Evolutionary conservation across 2,329 filamentous ascomycete genomes (phyloP).

Genomic region (Cordyceps militaris): DNA sequence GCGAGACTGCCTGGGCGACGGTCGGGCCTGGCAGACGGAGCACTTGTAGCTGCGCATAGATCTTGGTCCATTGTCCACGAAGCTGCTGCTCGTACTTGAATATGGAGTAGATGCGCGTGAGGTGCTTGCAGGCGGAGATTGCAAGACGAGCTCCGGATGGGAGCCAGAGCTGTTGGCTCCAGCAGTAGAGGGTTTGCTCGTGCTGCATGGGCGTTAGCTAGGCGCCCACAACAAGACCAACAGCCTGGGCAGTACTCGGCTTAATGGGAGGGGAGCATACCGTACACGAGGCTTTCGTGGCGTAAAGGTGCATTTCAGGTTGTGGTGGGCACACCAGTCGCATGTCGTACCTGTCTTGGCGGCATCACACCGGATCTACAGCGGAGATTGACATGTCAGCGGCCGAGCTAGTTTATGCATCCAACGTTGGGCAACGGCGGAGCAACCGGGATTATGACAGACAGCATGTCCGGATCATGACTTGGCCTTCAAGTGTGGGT

Average conservation of each 20-base stretch:
- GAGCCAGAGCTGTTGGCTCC: not conserved
- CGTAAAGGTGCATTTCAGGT: conserved; percentile 39
- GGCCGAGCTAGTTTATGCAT: not conserved
- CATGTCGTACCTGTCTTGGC: conserved; percentile 30
- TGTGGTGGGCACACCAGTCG: conserved; percentile 44
- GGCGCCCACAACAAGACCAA: not conserved
- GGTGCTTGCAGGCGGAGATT: not conserved
- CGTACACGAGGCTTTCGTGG: conserved; percentile 14
- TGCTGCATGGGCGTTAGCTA: not conserved
- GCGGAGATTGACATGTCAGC: conserved; percentile 13
- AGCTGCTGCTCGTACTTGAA: not conserved
- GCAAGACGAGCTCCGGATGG: not conserved
- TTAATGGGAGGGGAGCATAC: not conserved
- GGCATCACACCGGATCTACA: conserved; percentile 44
- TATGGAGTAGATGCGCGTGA: not conserved
- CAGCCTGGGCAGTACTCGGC: not conserved
- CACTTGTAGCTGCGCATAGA: not conserved
- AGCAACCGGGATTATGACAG: not conserved
- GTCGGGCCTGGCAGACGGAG: conserved; percentile 8
- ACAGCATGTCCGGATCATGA: not conserved
- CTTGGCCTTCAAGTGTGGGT: not conserved
- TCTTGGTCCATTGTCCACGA: not conserved
- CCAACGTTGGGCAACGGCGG: not conserved
- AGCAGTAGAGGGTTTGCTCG: not conserved
- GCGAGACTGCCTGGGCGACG: conserved; percentile 4